Conservation (phyloP, 148 eudicot genomes). For the Selenicereus undatus region DNA sequence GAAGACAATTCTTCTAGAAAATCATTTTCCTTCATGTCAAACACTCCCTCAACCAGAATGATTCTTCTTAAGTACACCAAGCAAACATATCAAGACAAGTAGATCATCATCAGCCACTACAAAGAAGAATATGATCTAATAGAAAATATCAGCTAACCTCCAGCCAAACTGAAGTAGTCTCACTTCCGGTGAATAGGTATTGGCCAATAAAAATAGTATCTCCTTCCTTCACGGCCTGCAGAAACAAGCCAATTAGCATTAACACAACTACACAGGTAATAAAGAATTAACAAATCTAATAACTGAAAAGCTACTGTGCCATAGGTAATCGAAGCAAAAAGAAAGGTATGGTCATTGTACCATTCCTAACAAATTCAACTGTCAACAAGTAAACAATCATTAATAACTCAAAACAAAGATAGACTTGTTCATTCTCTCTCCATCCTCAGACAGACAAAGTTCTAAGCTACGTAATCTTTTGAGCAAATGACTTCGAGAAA, state of each 20-base stretch:
- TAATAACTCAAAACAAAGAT: background rate
- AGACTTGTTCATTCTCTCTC: too few species aligned
- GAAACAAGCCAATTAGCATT: conserved; percentile 22
- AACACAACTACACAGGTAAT: background rate
- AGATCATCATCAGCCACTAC: background rate
- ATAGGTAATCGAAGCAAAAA: background rate
- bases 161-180: conserved; percentile 94
- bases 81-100: background rate
- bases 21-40: background rate
- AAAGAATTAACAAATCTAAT: background rate
- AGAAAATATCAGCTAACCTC: conserved; percentile 52
- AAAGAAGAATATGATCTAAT: background rate
- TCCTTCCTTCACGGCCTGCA: conserved; percentile 89
- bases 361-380: background rate
- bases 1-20: background rate
- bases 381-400: background rate
- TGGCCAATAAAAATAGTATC: conserved; percentile 94
- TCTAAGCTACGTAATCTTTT: too few species aligned
- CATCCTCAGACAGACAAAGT: too few species aligned
- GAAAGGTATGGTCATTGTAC: background rate
- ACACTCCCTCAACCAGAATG: background rate
- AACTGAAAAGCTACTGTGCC: background rate
- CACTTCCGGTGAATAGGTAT: conserved; percentile 93
- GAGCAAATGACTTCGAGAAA: background rate
- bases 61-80: background rate